Percentiles rank a stretch among this genome's conserved stretches.
phyloP scores from a whole-genome alignment of 1,139 yeast species.

The Maudiozyma humilis region DNA sequence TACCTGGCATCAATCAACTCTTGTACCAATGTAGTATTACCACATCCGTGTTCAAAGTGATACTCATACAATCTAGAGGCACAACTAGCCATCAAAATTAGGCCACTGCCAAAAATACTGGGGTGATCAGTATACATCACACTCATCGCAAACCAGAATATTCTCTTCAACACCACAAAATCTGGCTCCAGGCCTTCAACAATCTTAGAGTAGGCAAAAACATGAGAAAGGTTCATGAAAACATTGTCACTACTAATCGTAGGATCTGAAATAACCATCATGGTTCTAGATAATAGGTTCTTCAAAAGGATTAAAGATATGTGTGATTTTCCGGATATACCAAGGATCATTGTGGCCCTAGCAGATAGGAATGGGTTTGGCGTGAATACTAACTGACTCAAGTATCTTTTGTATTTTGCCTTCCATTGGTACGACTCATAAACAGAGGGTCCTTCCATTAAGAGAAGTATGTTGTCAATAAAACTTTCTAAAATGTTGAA shows the following conservation, averaged over 20 bases:
- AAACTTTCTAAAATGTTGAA: constrained; percentile 53
- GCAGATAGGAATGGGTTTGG: constrained; percentile 57
- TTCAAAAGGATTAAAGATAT: constrained; percentile 51
- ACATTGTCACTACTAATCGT: constrained; percentile 28
- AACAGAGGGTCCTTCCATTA: constrained; percentile 48
- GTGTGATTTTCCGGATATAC: constrained; percentile 59
- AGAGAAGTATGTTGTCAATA: constrained; percentile 51
- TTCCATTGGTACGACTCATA: constrained; percentile 51
- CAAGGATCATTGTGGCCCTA: constrained; percentile 64
- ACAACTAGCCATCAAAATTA: constrained; percentile 36
- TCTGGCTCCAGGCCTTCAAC: constrained; percentile 52
- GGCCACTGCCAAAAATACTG: constrained; percentile 49
- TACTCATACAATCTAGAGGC: constrained; percentile 26
- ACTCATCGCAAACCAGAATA: constrained; percentile 60
- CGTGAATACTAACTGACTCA: constrained; percentile 58
- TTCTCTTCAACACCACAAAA: constrained; percentile 46
- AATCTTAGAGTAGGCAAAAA: constrained; percentile 48
- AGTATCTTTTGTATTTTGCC: constrained; percentile 60
- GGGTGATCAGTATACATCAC: constrained; percentile 36
- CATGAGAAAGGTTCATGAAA: constrained; percentile 33
- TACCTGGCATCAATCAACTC: constrained; percentile 27
- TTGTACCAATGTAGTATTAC: constrained; percentile 2
- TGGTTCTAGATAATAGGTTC: constrained; percentile 26
- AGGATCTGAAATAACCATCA: constrained; percentile 35
- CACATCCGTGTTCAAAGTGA: constrained; percentile 17